Evolutionary conservation across 2,329 filamentous ascomycete genomes (phyloP), one percentile per base, ranked within the genome.

Genomic region (Arthrobotrys iridis): DNA sequence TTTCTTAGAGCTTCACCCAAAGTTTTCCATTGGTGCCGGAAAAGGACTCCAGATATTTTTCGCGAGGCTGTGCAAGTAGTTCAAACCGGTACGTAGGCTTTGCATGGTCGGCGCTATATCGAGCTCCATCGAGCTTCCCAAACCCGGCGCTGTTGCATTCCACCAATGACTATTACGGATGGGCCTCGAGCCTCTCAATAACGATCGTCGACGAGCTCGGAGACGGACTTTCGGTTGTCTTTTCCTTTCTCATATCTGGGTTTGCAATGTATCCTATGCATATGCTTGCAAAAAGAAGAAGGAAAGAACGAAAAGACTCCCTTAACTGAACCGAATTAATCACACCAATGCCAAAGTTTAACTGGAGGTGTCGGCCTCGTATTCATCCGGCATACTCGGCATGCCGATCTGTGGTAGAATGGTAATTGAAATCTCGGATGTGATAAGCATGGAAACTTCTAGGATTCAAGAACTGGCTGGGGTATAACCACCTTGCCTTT

Each of bases 331-430:
- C n/a, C n/a, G n/a, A n/a, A n/a, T n/a, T n/a, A n/a, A n/a, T n/a
- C n/a, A n/a, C n/a, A n/a, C n/a, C n/a, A n/a, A 18, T 40, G n/a
- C 35, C 35, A 6, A 40, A 40, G 35, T 8, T n/a, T 2, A 20
- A 10, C 45, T n/a, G 5, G 22, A 24, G 10, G 22, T 35, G 64
- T 26, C 41, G 43, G 43, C 15, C 52, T 20, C 41, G 48, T 70
- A 70, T 70, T 62, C 55, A 70, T 62, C 55, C 57, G 55, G 40
- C 40, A 35, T 6, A 43, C 35, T 57, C 55, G 45, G 65, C 65
- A 62, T 70, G 65, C 55, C 55, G 65, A 70, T 70, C 65, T 70
- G 10, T 70, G 45, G 65, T 55, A 62, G 45, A 62, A 70, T 70
- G 26, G 24, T 43, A 70, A 70, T 70, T 62, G 55, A 52, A 70